Evolutionary conservation across 768 basidiomycete species (phyloP), one percentile per base, ranked within the genome.

Genomic region (Tylopilus vinaceipallidus): DNA sequence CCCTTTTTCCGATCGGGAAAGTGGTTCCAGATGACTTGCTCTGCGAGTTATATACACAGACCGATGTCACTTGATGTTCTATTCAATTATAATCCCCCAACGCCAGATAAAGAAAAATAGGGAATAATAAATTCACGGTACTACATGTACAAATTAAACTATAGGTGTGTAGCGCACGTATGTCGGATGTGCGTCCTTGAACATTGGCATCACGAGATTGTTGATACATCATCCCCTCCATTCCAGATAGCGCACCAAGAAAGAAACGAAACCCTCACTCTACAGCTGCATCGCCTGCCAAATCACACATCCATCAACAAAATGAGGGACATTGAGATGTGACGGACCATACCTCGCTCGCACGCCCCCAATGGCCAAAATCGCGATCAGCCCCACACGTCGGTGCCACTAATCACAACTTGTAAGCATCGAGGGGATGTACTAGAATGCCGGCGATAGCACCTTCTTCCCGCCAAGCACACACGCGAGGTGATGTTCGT

Each of bases 291-390:
- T 86, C 12, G 87, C 81, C 81, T 85, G 51, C 11, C n/a, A n/a
- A n/a, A 20, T 27, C 39, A n/a, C n/a, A n/a, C n/a, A n/a, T n/a
- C 17, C 16, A 12, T 6, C 45, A 17, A 27, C 29, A 41, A 27
- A 24, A 38, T 36, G 42, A 47, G 38, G 30, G 41, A 35, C n/a
- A 30, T 37, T 20, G 13, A 22, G 17, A 14, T 14, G 10, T 45
- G 4, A 10, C 11, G 8, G 14, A 6, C 55, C 65, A 20, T 39
- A 84, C 82, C 72, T 83, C 85, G 32, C 79, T 82, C 0, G 88
- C 90, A 2, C 92, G 92, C 93, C 92, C 0, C 83, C 90, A 43
- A 94, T 85, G 0, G 86, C 80, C 0, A 88, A 89, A 49, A 95
- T 86, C 0, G 90, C 89, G 80, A 92, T 89, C 22, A 95, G 70